Evolutionary conservation across 805 yeast genomes (phyloP).

Genomic region (Lipomyces japonicus): DNA sequence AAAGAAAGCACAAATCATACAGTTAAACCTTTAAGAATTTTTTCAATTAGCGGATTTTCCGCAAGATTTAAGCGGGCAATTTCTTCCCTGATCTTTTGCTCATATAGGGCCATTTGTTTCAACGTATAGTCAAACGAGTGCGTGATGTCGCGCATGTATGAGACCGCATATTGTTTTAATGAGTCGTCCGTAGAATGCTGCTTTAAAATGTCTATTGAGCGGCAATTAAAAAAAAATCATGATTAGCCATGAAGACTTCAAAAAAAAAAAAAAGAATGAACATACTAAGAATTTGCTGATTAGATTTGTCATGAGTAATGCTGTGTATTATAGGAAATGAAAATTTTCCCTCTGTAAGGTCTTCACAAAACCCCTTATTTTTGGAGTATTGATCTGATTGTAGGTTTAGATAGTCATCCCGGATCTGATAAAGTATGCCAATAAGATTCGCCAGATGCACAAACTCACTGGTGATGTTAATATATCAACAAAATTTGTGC

Average conservation of each 20-base stretch:
- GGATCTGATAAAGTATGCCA: conserved; percentile 81
- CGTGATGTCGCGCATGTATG: conserved; percentile 43
- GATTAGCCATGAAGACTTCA: not conserved
- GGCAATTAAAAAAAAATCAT: conserved; percentile 1
- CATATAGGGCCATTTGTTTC: conserved; percentile 10
- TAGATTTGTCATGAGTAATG: conserved; percentile 40
- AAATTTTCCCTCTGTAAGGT: conserved; percentile 82
- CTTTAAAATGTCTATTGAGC: conserved; percentile 44
- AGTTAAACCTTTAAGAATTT: no score
- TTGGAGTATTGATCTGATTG: conserved; percentile 46
- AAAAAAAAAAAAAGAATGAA: not conserved
- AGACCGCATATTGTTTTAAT: conserved; percentile 51
- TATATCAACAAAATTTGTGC: not conserved
- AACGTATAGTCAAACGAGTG: conserved; percentile 43
- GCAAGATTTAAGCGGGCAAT: conserved; percentile 8
- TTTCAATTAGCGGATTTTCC: conserved; percentile 20
- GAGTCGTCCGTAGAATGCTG: conserved; percentile 50
- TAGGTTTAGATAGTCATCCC: conserved; percentile 79
- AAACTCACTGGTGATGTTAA: conserved; percentile 34
- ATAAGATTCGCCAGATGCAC: conserved; percentile 65
- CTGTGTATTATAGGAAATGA: conserved; percentile 82
- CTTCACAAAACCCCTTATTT: conserved; percentile 79
- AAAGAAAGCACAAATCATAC: no score
- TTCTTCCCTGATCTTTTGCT: conserved; percentile 13
- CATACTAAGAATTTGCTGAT: conserved; percentile 43